Evolutionary conservation across 2,329 filamentous ascomycete species (phyloP).

Genomic region (Chalaropsis ovoidea): DNA sequence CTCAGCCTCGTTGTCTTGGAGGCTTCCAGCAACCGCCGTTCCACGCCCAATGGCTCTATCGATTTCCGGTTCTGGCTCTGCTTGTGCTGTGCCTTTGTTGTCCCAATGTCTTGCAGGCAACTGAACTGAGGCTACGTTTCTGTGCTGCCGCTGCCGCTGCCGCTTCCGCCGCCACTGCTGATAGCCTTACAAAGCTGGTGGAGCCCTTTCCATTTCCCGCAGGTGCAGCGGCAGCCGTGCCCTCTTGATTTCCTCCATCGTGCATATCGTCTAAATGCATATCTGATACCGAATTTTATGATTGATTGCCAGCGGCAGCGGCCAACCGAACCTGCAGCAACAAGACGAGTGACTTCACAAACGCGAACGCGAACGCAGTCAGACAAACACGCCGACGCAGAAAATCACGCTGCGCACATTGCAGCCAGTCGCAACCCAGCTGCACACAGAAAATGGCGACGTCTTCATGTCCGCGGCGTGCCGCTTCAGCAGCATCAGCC

Average conservation of each 20-base stretch:
- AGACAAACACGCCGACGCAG: background rate
- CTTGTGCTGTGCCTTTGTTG: background rate
- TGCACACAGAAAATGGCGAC: constrained; percentile 1
- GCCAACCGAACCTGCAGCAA: background rate
- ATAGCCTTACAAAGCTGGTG: background rate
- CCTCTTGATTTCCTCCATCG: background rate
- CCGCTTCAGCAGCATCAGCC: constrained; percentile 15
- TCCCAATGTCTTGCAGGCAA: background rate
- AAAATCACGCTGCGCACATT: background rate
- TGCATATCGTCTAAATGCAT: constrained; percentile 7
- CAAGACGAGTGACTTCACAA: background rate
- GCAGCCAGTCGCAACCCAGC: background rate
- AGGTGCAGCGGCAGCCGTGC: background rate
- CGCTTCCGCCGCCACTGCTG: background rate
- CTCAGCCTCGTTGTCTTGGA: too few species aligned
- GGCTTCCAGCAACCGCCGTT: too few species aligned
- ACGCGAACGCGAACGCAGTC: background rate
- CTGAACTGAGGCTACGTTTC: background rate
- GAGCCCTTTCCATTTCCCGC: background rate
- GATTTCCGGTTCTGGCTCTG: background rate
- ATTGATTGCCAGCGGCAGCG: background rate
- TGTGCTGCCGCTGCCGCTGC: background rate
- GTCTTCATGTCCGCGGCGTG: background rate
- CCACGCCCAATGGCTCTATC: background rate
- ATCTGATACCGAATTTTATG: constrained; percentile 5